Evolutionary conservation across 495 filamentous ascomycete genomes (phyloP).

Genomic region (Cudoniella acicularis): DNA sequence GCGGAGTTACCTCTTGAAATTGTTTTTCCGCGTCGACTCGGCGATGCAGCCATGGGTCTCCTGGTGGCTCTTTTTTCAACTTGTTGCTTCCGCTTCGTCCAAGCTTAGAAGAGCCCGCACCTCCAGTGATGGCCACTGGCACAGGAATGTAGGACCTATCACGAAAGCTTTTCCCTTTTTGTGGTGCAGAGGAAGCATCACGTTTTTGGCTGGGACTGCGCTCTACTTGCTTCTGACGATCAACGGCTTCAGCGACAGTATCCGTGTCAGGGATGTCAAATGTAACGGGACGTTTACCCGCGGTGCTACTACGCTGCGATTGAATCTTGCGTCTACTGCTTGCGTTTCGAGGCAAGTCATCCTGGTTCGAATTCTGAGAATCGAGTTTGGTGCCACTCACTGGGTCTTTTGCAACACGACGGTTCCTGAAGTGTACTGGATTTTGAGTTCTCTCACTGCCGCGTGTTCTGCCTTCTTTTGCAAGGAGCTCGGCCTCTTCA

Average conservation of each 20-base stretch:
- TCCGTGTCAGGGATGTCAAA: background rate
- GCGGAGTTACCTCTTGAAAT: conserved; percentile 9
- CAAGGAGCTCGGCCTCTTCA: conserved; percentile 69
- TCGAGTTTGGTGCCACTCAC: conserved; percentile 7
- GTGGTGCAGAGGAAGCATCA: background rate
- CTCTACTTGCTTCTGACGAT: conserved; percentile 7
- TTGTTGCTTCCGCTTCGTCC: conserved; percentile 24
- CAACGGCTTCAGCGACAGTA: conserved; percentile 6
- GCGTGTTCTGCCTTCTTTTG: conserved; percentile 40
- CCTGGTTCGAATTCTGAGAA: conserved; percentile 20
- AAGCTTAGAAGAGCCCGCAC: conserved; percentile 9
- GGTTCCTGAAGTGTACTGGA: conserved; percentile 27
- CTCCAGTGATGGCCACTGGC: conserved; percentile 10
- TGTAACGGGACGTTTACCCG: conserved; percentile 9
- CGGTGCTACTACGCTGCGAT: conserved; percentile 24
- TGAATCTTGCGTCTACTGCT: conserved; percentile 20
- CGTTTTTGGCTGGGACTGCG: background rate
- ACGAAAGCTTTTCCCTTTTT: conserved; percentile 16
- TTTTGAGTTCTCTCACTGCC: conserved; percentile 22
- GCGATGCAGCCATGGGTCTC: conserved; percentile 17
- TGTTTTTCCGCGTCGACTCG: conserved; percentile 11
- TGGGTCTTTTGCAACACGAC: conserved; percentile 24
- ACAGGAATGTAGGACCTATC: conserved; percentile 16
- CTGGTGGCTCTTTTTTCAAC: conserved; percentile 25
- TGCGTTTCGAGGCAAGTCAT: conserved; percentile 11